A percentile compares a stretch with the other conserved stretches of the same genome.
phyloP scores from a whole-genome alignment of 768 basidiomycete genomes.

The Naganishia kalamii region DNA sequence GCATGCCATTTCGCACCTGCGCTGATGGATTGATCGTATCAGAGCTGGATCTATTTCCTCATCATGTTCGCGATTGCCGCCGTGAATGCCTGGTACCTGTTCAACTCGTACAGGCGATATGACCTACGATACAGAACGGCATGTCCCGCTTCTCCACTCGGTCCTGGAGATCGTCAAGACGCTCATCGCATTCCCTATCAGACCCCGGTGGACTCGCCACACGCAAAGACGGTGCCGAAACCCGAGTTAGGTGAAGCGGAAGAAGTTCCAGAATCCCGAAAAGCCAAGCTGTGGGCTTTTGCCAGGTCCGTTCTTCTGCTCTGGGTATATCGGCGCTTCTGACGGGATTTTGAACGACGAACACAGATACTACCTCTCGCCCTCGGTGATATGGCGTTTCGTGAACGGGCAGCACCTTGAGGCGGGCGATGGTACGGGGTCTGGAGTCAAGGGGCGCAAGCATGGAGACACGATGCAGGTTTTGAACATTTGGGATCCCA shows the following conservation, averaged over 20 bases:
- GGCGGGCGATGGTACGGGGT: background rate
- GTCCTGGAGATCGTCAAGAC: too few species aligned
- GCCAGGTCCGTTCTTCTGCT: constrained; percentile 1
- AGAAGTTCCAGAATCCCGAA: background rate
- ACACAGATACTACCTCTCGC: background rate
- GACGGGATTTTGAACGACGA: background rate
- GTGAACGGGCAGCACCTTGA: constrained; percentile 3
- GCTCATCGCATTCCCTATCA: too few species aligned
- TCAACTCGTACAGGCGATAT: constrained; percentile 41
- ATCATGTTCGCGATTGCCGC: constrained; percentile 29
- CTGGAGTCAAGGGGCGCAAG: background rate
- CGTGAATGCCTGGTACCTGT: constrained; percentile 41
- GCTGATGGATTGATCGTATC: background rate
- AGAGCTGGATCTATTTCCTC: constrained; percentile 25
- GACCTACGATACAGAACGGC: constrained; percentile 43
- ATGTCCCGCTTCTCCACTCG: background rate
- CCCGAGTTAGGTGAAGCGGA: constrained; percentile 21
- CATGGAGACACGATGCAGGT: constrained; percentile 35
- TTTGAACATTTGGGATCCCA: constrained; percentile 44
- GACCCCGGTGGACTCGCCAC: constrained; percentile 36
- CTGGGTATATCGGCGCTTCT: too few species aligned
- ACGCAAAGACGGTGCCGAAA: constrained; percentile 33
- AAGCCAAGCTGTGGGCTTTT: constrained; percentile 16
- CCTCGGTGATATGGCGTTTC: background rate
- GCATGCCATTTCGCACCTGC: background rate